phyloP scores from a whole-genome alignment of 306 rosid species.

The Begonia loranthoides region DNA sequence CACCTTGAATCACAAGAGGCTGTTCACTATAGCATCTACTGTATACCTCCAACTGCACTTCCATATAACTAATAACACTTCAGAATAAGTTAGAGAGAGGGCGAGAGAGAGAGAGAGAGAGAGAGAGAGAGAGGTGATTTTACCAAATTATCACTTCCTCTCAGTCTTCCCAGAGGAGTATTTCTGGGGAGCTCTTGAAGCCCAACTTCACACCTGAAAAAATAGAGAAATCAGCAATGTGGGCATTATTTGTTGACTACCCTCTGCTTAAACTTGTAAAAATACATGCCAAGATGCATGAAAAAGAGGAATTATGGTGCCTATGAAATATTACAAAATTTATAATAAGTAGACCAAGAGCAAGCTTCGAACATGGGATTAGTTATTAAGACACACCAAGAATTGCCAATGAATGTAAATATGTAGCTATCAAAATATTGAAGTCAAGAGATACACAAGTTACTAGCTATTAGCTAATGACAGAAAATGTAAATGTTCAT shows the following conservation, averaged over 20 bases:
- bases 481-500: too few relatives aligned
- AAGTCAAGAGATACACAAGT: too few relatives aligned
- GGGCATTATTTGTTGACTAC: too few relatives aligned
- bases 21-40: conserved; percentile 60
- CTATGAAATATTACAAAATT: too few relatives aligned
- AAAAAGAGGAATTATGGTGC: not conserved
- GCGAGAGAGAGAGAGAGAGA: not conserved
- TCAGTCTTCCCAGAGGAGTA: conserved; percentile 78
- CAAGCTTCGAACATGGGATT: too few relatives aligned
- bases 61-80: conserved; percentile 5
- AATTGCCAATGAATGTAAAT: too few relatives aligned
- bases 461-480: too few relatives aligned
- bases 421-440: too few relatives aligned
- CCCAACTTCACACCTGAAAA: conserved; percentile 76
- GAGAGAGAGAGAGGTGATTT: conserved; percentile 12
- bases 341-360: too few relatives aligned
- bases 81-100: not conserved
- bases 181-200: conserved; percentile 66
- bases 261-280: too few relatives aligned
- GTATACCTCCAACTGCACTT: conserved; percentile 68
- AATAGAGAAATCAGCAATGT: not conserved
- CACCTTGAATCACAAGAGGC: conserved; percentile 92
- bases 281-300: conserved; percentile 51
- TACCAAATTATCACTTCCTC: conserved; percentile 98
- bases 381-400: too few relatives aligned